Base-by-base conservation (phyloP, 345 rosid species). In the Populus euphratica region DNA sequence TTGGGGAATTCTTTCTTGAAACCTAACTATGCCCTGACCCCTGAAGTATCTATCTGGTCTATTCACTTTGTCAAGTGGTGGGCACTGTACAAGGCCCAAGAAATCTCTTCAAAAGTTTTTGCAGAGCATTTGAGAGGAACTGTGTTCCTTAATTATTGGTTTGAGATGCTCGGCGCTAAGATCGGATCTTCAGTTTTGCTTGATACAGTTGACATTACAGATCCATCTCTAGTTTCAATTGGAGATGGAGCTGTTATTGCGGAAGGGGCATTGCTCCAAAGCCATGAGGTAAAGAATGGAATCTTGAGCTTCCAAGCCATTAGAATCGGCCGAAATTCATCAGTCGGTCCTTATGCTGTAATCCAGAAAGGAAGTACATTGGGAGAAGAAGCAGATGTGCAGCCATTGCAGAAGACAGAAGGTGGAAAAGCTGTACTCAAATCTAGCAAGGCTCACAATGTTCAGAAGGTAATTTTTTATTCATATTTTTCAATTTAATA, bases 21-120 rank as follows among this genome's bases (percentile, higher is more conserved):
- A 66, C 86, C 91, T 68, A 91, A 91, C 66, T 88, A 89, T 68
- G 76, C 86, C 20, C 74, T 91, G 71, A 78, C 69, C 69, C 88
- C 87, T 52, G 88, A 89, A 69, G 66, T 85, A 47, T 79, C 89
- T 61, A 86, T 91, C 44, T 91, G 89, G 90, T 91, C 92, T 21
- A 6, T 68, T 23, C 87, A 89, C 68, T 91, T 88, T 71, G 87
- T 91, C 6, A 91, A 83, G 81, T 91, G 92, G 94, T 91, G 91
- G 94, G 90, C 92, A 61, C 92, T 91, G 29, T 91, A 89, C 79
- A 91, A 88, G 80, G 88, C 76, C 54, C 91, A 89, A 69, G 88
- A 88, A 79, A 81, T 86, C 75, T 77, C 94, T 72, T 85, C 91
- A 2, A 88, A 79, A 77, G 90, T 88, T 69, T 81, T 91, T 67